These are phyloP conservation scores for Geotrichum fermentans DNA, from an alignment of 1,139 yeast species.

Conservation along the genomic window DNA sequence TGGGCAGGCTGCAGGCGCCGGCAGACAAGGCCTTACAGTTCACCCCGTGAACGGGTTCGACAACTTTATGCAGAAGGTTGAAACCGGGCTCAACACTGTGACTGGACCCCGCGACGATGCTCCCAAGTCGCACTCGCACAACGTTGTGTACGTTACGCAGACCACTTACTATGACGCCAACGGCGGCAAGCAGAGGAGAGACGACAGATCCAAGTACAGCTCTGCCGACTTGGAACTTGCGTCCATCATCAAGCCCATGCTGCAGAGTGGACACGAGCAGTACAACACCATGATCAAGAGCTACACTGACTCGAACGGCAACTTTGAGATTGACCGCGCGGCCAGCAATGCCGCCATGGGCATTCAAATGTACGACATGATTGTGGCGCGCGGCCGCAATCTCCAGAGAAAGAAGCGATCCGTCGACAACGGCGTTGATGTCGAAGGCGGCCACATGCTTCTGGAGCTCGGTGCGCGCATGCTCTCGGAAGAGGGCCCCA, in stretches of 20 bases:
- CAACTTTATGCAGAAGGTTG: conserved; percentile 1
- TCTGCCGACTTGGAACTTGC: conserved; percentile 11
- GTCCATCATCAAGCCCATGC: conserved; percentile 5
- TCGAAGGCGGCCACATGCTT: conserved; percentile 1
- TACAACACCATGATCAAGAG: background rate
- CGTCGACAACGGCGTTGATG: background rate
- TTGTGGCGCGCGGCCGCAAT: background rate
- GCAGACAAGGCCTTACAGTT: background rate
- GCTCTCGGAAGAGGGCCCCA: conserved; percentile 1
- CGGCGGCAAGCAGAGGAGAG: background rate
- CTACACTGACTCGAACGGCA: conserved; percentile 10
- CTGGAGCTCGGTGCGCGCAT: conserved; percentile 4
- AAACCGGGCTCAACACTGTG: conserved; percentile 4
- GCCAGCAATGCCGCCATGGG: conserved; percentile 6
- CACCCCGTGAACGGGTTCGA: conserved; percentile 8
- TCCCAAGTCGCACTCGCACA: background rate
- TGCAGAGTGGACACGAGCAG: background rate
- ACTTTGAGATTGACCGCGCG: conserved; percentile 10
- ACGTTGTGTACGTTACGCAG: conserved; percentile 10
- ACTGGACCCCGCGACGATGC: conserved; percentile 5
- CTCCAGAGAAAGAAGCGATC: conserved; percentile 1
- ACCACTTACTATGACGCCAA: conserved; percentile 7
- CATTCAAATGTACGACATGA: conserved; percentile 4
- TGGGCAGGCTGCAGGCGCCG: background rate
- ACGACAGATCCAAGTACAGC: background rate